These are phyloP conservation scores for Tripterygium wilfordii DNA, from an alignment of 177 flowering plant species.

Conservation along the genomic window DNA sequence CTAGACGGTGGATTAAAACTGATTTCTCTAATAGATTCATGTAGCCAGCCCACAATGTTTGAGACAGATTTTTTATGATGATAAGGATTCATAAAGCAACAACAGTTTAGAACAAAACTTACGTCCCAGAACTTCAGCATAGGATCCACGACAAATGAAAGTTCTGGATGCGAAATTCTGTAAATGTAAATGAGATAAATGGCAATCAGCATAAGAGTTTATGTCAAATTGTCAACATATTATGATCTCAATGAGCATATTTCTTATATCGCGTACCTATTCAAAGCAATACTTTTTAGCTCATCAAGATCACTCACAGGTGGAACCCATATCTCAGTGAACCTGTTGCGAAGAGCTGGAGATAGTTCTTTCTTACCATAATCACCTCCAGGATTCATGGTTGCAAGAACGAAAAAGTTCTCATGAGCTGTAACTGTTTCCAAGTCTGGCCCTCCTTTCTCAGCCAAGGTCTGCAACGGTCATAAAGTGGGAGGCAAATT, in stretches of 20 bases:
- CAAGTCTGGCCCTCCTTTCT: constrained; percentile 79
- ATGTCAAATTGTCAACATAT: no score
- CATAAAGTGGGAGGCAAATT: no score
- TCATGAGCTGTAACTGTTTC: constrained; percentile 66
- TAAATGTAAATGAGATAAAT: constrained; percentile 7
- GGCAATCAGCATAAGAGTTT: no score
- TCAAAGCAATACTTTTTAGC: constrained; percentile 63
- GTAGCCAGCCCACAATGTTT: no score
- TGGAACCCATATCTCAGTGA: constrained; percentile 98
- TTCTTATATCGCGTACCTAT: constrained; percentile 36
- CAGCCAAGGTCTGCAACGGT: constrained; percentile 74
- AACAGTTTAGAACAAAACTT: constrained; percentile 10
- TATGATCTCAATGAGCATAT: not conserved
- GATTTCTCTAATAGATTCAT: no score
- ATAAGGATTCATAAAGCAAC: no score
- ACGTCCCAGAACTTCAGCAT: constrained; percentile 83
- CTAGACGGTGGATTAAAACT: no score
- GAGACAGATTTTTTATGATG: no score
- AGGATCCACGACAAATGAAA: constrained; percentile 37
- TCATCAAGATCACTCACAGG: constrained; percentile 59
- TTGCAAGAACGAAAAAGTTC: constrained; percentile 81
- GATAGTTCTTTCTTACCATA: constrained; percentile 97
- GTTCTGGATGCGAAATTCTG: constrained; percentile 45
- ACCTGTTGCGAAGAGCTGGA: constrained; percentile 94
- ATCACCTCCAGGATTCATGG: constrained; percentile 99